phyloP scores from a whole-genome alignment of 176 grass and related monocot genomes.

The Carex parvula region DNA sequence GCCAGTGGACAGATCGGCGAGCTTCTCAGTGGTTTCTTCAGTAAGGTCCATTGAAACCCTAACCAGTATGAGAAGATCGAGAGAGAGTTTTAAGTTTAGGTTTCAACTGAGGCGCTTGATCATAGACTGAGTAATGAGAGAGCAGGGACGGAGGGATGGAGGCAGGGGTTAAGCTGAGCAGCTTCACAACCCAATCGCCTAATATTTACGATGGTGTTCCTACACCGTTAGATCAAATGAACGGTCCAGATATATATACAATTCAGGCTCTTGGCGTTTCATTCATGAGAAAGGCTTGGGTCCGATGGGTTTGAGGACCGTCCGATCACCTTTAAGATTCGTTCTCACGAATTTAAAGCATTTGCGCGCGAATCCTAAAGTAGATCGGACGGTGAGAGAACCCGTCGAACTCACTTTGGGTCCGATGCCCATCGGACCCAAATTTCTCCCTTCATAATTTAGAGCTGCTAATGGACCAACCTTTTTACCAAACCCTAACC shows the following conservation, averaged over 20 bases:
- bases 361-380: too few relatives aligned
- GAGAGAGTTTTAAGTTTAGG: not conserved
- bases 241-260: not conserved
- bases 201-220: not conserved
- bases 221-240: not conserved
- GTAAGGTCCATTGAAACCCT: conserved; percentile 1
- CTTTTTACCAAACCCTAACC: too few relatives aligned
- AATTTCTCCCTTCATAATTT: not conserved
- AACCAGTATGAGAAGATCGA: not conserved
- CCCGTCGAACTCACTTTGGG: too few relatives aligned
- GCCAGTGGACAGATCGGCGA: conserved; percentile 21
- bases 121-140: not conserved
- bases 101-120: not conserved
- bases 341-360: too few relatives aligned
- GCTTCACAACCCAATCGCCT: not conserved
- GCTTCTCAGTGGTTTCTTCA: conserved; percentile 4
- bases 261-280: not conserved
- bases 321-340: too few relatives aligned
- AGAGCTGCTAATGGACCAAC: too few relatives aligned
- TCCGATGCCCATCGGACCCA: too few relatives aligned
- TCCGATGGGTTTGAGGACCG: too few relatives aligned
- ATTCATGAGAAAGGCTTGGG: too few relatives aligned
- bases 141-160: not conserved
- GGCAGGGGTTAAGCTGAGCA: not conserved
- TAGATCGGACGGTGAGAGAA: too few relatives aligned